A percentile compares a stretch with the other conserved stretches of the same genome.
Conservation (phyloP, 2,329 filamentous ascomycete genomes). For the Akanthomyces muscarius region DNA sequence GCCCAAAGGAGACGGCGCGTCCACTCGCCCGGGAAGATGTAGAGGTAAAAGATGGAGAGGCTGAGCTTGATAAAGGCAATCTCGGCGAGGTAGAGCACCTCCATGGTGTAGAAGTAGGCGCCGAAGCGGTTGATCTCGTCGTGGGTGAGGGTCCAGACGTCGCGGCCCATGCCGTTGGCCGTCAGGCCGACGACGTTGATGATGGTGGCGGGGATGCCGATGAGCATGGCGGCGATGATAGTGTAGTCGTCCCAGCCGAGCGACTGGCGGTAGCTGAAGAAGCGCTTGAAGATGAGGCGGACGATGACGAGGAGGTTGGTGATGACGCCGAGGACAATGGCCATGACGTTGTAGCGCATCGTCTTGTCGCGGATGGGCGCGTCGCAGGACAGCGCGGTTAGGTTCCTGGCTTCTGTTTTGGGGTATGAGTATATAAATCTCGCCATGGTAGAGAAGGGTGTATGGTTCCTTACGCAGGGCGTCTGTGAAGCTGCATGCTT, state of each 20-base stretch:
- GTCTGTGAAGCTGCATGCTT: slow-evolving; percentile 24
- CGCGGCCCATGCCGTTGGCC: slow-evolving; percentile 44
- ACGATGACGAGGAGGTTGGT: slow-evolving; percentile 39
- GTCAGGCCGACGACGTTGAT: slow-evolving; percentile 31
- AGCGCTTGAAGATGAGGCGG: slow-evolving; percentile 37
- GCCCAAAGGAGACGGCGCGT: slow-evolving; percentile 40
- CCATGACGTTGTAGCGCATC: slow-evolving; percentile 32
- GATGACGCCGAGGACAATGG: slow-evolving; percentile 32
- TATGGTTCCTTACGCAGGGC: slow-evolving; percentile 23
- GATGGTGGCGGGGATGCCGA: slow-evolving; percentile 29
- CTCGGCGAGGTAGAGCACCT: slow-evolving; percentile 43
- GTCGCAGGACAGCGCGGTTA: slow-evolving; percentile 27
- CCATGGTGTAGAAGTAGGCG: slow-evolving; percentile 40
- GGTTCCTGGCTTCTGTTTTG: slow-evolving; percentile 19
- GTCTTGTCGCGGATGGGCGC: slow-evolving; percentile 30
- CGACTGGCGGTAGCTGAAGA: slow-evolving; percentile 29
- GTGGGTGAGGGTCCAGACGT: slow-evolving; percentile 47
- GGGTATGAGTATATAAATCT: background rate
- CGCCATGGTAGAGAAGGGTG: too few relatives aligned
- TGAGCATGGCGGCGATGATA: slow-evolving; percentile 27
- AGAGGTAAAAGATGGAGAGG: slow-evolving; percentile 52
- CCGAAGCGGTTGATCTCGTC: slow-evolving; percentile 41
- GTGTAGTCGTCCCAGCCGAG: slow-evolving; percentile 40
- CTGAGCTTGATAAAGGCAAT: slow-evolving; percentile 47
- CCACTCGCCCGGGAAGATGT: slow-evolving; percentile 44